Evolutionary conservation across 2,329 filamentous ascomycete genomes (phyloP).

Genomic region (Tolypocladium capitatum): DNA sequence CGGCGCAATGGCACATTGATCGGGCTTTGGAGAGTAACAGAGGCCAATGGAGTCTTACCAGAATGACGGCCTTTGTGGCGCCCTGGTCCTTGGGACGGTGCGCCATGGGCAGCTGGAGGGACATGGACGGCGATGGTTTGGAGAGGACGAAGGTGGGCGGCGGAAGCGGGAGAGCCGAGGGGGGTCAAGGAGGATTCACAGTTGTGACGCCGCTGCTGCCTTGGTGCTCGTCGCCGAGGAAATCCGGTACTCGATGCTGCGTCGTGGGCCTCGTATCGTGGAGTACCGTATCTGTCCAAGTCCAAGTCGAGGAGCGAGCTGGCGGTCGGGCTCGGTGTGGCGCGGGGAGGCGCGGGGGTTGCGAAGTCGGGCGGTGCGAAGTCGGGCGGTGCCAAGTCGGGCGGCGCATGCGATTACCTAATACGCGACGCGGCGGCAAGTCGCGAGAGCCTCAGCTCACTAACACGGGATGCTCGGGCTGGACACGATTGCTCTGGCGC

Average conservation of each 20-base stretch:
- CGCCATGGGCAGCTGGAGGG: constrained; percentile 42
- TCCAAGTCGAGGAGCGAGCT: neutral
- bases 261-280: neutral
- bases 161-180: neutral
- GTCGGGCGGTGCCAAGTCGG: too few species aligned
- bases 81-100: constrained; percentile 35
- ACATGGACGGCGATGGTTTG: constrained; percentile 26
- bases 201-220: neutral
- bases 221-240: neutral
- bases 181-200: neutral
- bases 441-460: neutral
- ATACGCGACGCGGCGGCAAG: too few species aligned
- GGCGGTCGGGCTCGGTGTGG: neutral
- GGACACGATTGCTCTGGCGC: too few species aligned
- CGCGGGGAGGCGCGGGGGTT: neutral
- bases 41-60: constrained; percentile 41
- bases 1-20: neutral
- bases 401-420: too few species aligned
- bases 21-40: neutral
- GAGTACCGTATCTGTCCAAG: neutral
- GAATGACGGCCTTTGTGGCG: constrained; percentile 84
- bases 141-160: constrained; percentile 1
- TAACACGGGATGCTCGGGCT: neutral
- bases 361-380: too few species aligned
- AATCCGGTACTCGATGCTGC: neutral